Evolutionary conservation across 2,329 filamentous ascomycete species (phyloP).

Genomic region (Aspergillus japonicus): DNA sequence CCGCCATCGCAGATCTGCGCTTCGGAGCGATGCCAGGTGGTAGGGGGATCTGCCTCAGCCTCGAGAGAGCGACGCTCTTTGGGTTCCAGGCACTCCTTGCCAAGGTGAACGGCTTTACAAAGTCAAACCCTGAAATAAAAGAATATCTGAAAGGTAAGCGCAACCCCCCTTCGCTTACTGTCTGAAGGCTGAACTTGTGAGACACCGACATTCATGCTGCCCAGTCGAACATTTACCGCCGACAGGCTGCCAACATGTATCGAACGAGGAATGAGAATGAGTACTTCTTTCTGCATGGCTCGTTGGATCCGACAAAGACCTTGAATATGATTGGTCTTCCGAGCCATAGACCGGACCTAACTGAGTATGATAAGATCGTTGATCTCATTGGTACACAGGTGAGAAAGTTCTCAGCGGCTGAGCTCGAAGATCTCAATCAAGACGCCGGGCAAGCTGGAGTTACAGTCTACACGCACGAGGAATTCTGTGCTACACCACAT

Average conservation of each 20-base stretch:
- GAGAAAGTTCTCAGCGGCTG: neutral
- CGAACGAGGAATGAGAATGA: slow-evolving; percentile 1
- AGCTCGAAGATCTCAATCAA: neutral
- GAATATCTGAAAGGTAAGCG: neutral
- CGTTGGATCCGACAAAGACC: neutral
- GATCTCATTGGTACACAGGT: neutral
- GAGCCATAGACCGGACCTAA: neutral
- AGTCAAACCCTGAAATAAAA: neutral
- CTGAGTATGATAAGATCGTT: neutral
- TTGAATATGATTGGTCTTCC: slow-evolving; percentile 6
- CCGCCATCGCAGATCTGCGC: neutral
- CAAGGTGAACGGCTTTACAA: neutral
- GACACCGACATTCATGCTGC: neutral
- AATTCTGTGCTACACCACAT: neutral
- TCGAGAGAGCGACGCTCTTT: neutral
- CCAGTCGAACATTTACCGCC: neutral
- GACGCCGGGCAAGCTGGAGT: neutral
- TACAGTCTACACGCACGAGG: neutral
- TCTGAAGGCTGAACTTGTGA: neutral
- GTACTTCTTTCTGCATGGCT: slow-evolving; percentile 9
- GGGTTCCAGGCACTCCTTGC: neutral
- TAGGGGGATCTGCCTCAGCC: neutral
- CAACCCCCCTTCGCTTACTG: no score
- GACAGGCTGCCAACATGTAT: slow-evolving; percentile 2
- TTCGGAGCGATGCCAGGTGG: neutral